Conservation (phyloP, 441 rosid genomes). For the Arabidopsis lyrata region DNA sequence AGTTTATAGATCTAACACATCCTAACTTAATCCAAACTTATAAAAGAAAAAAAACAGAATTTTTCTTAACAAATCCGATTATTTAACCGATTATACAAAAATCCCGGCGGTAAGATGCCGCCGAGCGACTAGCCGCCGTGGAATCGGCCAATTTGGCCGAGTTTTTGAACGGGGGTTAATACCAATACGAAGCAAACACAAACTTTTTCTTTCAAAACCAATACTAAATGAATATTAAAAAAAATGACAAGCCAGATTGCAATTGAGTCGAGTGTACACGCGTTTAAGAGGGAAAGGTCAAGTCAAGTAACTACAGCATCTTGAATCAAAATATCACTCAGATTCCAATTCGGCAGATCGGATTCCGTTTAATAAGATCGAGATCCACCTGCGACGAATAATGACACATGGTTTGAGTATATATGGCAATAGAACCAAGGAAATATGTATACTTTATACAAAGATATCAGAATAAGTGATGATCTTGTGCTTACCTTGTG, state of each 20-base stretch:
- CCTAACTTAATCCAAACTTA: too few relatives aligned
- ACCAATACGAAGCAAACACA: neutral
- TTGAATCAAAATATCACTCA: neutral
- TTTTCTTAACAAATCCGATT: too few relatives aligned
- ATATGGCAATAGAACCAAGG: slow-evolving; percentile 3
- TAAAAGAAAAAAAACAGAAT: too few relatives aligned
- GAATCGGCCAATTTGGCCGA: too few relatives aligned
- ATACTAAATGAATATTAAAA: neutral
- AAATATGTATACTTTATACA: neutral
- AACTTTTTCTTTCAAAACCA: neutral
- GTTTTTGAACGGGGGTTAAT: too few relatives aligned
- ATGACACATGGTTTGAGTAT: neutral
- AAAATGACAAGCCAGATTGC: neutral
- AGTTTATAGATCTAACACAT: too few relatives aligned
- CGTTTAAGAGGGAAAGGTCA: neutral
- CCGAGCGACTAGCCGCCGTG: too few relatives aligned
- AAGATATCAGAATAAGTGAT: neutral
- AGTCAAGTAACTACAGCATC: neutral
- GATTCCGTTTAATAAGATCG: slow-evolving; percentile 76
- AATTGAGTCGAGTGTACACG: neutral
- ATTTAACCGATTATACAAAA: too few relatives aligned
- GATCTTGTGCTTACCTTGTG: slow-evolving; percentile 62
- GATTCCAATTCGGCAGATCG: slow-evolving; percentile 60
- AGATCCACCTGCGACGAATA: slow-evolving; percentile 75
- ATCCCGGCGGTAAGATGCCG: too few relatives aligned